phyloP scores from a whole-genome alignment of 495 filamentous ascomycete species.

The Tuber melanosporum region DNA sequence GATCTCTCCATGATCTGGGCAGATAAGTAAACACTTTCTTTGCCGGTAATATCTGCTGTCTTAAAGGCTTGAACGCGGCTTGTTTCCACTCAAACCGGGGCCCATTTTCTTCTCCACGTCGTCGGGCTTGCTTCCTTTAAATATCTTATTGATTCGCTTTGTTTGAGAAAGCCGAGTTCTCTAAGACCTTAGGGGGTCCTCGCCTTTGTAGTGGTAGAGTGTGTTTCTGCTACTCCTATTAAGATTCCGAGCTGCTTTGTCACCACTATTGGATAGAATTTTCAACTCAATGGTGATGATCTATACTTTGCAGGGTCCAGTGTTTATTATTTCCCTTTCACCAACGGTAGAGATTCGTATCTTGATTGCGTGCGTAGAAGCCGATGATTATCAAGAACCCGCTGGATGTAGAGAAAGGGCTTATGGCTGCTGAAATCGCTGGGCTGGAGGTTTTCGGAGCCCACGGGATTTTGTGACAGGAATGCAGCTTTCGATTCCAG shows the following conservation, averaged over 20 bases:
- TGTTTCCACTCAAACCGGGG: no score
- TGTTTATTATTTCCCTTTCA: slow-evolving; percentile 64
- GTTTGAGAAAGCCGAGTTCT: slow-evolving; percentile 8
- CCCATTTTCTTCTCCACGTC: no score
- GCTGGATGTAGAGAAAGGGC: slow-evolving; percentile 56
- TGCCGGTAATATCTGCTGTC: no score
- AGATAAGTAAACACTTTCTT: no score
- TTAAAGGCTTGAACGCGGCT: no score
- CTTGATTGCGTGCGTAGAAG: neutral
- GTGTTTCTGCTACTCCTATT: slow-evolving; percentile 12
- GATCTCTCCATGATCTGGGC: no score
- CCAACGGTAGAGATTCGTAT: slow-evolving; percentile 39
- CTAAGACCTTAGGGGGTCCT: slow-evolving; percentile 15
- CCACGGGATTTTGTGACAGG: slow-evolving; percentile 54
- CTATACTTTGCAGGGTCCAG: slow-evolving; percentile 66
- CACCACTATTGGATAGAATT: slow-evolving; percentile 51
- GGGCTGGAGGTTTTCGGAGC: slow-evolving; percentile 55
- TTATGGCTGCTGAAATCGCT: slow-evolving; percentile 49
- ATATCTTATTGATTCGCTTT: no score
- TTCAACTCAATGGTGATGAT: slow-evolving; percentile 58
- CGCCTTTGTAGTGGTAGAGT: slow-evolving; percentile 16
- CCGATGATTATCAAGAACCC: slow-evolving; percentile 46
- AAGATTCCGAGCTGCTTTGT: slow-evolving; percentile 46
- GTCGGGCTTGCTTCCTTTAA: no score
- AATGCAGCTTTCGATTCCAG: slow-evolving; percentile 49